phyloP scores from a whole-genome alignment of 768 basidiomycete genomes.

The Termitomyces titanicus region DNA sequence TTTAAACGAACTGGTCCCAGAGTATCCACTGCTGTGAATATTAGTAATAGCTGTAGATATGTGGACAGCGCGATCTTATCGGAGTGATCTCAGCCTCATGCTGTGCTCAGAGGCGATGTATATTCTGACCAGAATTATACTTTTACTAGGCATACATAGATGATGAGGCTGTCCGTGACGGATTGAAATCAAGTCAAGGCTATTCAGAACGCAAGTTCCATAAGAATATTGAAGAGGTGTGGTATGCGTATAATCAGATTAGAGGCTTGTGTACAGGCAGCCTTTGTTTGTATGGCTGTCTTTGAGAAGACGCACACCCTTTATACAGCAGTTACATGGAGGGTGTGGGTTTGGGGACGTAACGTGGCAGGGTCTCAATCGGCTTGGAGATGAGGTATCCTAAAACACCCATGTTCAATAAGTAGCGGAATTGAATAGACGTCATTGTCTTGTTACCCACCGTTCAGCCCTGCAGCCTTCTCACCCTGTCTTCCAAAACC shows the following conservation, averaged over 20 bases:
- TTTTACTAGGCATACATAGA: too few species aligned
- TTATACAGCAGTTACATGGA: constrained; percentile 7
- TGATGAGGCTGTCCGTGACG: too few species aligned
- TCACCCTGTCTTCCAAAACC: constrained; percentile 83
- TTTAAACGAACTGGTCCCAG: too few species aligned
- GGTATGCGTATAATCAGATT: neutral
- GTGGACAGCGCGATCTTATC: too few species aligned
- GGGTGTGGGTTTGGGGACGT: constrained; percentile 35
- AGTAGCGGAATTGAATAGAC: neutral
- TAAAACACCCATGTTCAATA: constrained; percentile 12
- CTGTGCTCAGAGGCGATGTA: too few species aligned
- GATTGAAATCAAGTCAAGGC: neutral
- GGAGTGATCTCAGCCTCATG: too few species aligned
- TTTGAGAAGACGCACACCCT: neutral
- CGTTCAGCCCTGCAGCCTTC: constrained; percentile 63
- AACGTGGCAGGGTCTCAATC: constrained; percentile 58
- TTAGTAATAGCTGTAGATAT: too few species aligned
- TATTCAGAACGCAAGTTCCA: neutral
- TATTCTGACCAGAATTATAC: too few species aligned
- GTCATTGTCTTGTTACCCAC: constrained; percentile 27
- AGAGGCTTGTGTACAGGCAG: neutral
- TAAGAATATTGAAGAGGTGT: too few species aligned
- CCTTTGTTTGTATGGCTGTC: neutral
- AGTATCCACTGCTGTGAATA: too few species aligned
- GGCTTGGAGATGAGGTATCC: constrained; percentile 61